phyloP scores from a whole-genome alignment of 2,329 filamentous ascomycete genomes.

The Talaromyces islandicus region DNA sequence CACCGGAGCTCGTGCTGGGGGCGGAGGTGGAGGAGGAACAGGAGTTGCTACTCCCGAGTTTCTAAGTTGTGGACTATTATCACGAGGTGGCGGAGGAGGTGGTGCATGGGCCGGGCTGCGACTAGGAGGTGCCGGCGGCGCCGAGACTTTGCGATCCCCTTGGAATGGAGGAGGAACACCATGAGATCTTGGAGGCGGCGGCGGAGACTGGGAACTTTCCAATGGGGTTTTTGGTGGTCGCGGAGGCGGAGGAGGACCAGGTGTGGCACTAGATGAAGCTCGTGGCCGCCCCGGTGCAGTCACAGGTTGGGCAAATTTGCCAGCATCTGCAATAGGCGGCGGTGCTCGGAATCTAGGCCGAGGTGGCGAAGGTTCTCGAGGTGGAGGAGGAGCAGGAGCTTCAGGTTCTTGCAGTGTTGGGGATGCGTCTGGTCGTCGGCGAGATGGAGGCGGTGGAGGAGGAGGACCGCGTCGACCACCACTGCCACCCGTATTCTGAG shows the following conservation, averaged over 20 bases:
- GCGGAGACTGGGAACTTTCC: conserved; percentile 51
- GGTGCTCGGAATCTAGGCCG: conserved; percentile 74
- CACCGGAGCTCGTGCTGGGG: conserved; percentile 32
- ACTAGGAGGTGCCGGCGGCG: conserved; percentile 68
- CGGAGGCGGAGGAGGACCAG: conserved; percentile 62
- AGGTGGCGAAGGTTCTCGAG: conserved; percentile 65
- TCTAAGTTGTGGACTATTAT: conserved; percentile 35
- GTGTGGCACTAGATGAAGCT: conserved; percentile 44
- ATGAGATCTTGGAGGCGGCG: conserved; percentile 61
- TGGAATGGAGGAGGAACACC: conserved; percentile 61
- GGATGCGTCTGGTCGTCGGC: conserved; percentile 39
- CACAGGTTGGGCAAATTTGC: conserved; percentile 65
- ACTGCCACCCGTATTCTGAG: conserved; percentile 55
- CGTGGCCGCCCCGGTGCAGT: conserved; percentile 43
- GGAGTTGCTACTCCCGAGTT: conserved; percentile 27
- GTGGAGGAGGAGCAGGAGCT: conserved; percentile 55
- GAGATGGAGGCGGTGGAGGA: conserved; percentile 50
- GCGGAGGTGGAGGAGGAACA: conserved; percentile 53
- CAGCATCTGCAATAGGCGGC: conserved; percentile 82
- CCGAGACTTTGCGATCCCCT: conserved; percentile 56
- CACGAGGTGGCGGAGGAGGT: conserved; percentile 58
- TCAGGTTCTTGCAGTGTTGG: conserved; percentile 39
- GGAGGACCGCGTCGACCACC: conserved; percentile 53
- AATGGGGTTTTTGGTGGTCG: conserved; percentile 65
- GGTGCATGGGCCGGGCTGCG: conserved; percentile 58